Percentiles rank a stretch among this genome's conserved stretches.
These are phyloP conservation scores for Crithidia brevicula DNA, from an alignment of 208 protist genomes.

Conservation along the genomic window DNA sequence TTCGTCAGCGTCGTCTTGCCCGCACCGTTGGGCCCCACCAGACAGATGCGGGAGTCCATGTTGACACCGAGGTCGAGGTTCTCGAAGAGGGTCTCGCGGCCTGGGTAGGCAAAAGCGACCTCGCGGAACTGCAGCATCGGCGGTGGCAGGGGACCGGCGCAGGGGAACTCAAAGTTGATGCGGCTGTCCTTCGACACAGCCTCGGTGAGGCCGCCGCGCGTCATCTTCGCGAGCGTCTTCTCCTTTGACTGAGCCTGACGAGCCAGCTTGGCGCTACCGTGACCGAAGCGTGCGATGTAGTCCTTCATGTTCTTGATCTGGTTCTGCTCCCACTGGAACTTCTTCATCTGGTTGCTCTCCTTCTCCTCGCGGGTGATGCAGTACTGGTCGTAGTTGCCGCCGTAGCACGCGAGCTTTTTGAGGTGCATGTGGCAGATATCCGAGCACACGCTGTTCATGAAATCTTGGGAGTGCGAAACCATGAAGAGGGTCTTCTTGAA, in stretches of 20 bases:
- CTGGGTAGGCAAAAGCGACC: constrained; percentile 92
- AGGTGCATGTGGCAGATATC: constrained; percentile 95
- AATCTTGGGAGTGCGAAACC: constrained; percentile 97
- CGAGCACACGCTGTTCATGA: constrained; percentile 98
- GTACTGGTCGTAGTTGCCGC: constrained; percentile 97
- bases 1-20: constrained; percentile 98
- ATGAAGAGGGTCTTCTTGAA: constrained; percentile 96
- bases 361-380: constrained; percentile 92
- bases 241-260: constrained; percentile 95
- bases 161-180: constrained; percentile 89
- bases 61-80: constrained; percentile 95
- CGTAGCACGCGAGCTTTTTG: constrained; percentile 90
- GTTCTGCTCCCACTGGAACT: constrained; percentile 96
- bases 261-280: constrained; percentile 95
- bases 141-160: constrained; percentile 79
- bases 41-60: constrained; percentile 95
- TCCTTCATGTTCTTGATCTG: constrained; percentile 98
- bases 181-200: constrained; percentile 79
- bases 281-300: constrained; percentile 96
- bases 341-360: constrained; percentile 96
- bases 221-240: constrained; percentile 96
- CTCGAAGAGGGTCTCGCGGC: constrained; percentile 86
- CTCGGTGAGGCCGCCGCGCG: constrained; percentile 94
- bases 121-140: constrained; percentile 96
- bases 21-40: constrained; percentile 97